A percentile compares a stretch with the other conserved stretches of the same genome.
Conservation (phyloP, 768 basidiomycete genomes). For the Psilocybe sp. region DNA sequence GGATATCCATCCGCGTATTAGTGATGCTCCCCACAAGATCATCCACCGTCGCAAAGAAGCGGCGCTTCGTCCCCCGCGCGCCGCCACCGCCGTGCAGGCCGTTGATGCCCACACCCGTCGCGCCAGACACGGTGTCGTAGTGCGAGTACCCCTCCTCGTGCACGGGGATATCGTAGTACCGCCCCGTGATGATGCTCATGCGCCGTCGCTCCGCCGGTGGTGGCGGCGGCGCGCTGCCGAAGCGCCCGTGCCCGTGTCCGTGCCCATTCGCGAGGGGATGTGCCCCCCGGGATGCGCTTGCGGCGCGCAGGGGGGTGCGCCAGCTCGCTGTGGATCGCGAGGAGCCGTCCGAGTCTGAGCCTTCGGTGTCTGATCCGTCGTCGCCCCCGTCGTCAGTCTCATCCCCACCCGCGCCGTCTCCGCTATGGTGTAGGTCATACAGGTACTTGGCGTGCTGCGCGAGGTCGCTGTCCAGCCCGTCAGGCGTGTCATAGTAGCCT, state of each 20-base stretch:
- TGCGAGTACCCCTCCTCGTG: constrained; percentile 43
- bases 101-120: constrained; percentile 16
- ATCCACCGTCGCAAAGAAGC: constrained; percentile 51
- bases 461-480: constrained; percentile 67
- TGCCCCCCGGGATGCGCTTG: neutral
- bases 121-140: constrained; percentile 28
- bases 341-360: constrained; percentile 45
- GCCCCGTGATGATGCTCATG: constrained; percentile 68
- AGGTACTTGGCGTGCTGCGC: constrained; percentile 71
- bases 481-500: constrained; percentile 41
- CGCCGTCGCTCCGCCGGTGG: constrained; percentile 40
- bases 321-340: constrained; percentile 1
- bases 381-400: constrained; percentile 42
- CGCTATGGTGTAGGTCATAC: constrained; percentile 54
- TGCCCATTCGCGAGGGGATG: neutral
- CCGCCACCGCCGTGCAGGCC: no score
- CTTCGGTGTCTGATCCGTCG: constrained; percentile 44
- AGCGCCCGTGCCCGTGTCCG: constrained; percentile 11
- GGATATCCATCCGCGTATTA: no score
- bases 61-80: constrained; percentile 32
- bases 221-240: constrained; percentile 15
- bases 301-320: constrained; percentile 9
- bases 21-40: no score
- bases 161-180: constrained; percentile 48
- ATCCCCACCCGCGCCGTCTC: constrained; percentile 33